Conservation (phyloP, 345 rosid species). For the Aquilaria yunnanensis region DNA sequence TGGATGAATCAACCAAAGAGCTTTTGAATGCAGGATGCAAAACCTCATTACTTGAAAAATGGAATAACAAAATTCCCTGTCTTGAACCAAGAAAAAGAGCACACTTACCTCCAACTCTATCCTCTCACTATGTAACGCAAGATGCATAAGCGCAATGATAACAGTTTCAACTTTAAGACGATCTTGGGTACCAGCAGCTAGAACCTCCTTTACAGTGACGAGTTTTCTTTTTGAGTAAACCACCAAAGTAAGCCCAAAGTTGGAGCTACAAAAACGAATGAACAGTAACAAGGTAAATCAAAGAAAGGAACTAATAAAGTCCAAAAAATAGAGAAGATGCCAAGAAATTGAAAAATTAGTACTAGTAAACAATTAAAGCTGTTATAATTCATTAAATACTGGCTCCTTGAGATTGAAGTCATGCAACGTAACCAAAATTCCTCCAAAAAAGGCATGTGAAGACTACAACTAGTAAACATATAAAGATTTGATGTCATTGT, state of each 20-base stretch:
- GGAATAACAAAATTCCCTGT: slow-evolving; percentile 1
- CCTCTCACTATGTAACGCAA: slow-evolving; percentile 82
- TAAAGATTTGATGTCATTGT: too few species aligned
- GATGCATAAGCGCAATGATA: slow-evolving; percentile 77
- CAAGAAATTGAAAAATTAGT: too few species aligned
- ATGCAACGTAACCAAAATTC: too few species aligned
- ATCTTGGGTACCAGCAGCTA: slow-evolving; percentile 77
- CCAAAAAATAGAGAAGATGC: neutral
- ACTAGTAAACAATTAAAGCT: neutral
- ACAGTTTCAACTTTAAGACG: slow-evolving; percentile 59
- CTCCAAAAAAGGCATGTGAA: too few species aligned
- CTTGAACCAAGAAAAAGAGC: slow-evolving; percentile 9
- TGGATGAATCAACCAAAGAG: slow-evolving; percentile 9
- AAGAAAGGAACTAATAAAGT: slow-evolving; percentile 8
- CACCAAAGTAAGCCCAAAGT: slow-evolving; percentile 67
- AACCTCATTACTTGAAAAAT: neutral
- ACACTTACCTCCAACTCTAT: slow-evolving; percentile 70
- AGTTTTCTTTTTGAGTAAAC: slow-evolving; percentile 54
- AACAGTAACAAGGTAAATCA: neutral
- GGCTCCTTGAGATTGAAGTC: too few species aligned
- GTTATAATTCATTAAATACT: too few species aligned
- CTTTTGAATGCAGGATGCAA: neutral
- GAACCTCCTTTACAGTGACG: slow-evolving; percentile 64
- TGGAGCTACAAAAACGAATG: slow-evolving; percentile 45
- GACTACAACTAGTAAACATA: too few species aligned